Evolutionary conservation across 2,329 filamentous ascomycete genomes (phyloP), one percentile per base, ranked within the genome.

Genomic region (Claviceps paspali): DNA sequence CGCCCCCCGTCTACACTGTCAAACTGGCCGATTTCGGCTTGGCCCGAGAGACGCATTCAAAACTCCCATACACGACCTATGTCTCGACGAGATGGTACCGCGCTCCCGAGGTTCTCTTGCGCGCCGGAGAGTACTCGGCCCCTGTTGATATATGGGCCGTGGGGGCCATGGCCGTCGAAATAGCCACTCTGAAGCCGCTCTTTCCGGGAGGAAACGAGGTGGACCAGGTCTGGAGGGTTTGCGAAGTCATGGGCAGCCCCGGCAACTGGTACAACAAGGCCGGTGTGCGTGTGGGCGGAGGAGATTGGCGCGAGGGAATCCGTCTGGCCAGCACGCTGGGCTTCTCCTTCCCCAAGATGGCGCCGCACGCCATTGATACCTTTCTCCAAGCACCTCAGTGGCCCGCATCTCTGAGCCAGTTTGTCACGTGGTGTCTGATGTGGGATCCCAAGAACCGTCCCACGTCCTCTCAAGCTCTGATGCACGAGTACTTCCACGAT

Each of bases 311-410:
- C 51, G 91, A 98, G 41, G 91, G 91, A 40, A 86, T 86, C 32
- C 75, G 85, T 43, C 67, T 98, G 41, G 91, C 91, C 39, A 85
- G 91, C 48, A 96, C 96, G 67, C 73, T 98, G 45, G 91, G 91
- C 39, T 98, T 98, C 59, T 95, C 91, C 0, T 98, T 98, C 62
- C 91, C 91, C 42, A 96, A 91, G 76, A 96, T 98, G 91, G 88
- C 91, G 17, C 91, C 91, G 35, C 91, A 96, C 58, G 76, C 88
- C 14, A 85, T 98, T 74, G 88, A 96, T 49, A 92, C 85, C 5
- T 91, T 96, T 46, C 68, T 98, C 6, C 85, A 85, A 53, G 58
- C 82, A 19, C 86, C 91, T 12, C 84, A 94, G 52, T 98, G 91
- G 91, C 91, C 91, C 5, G 63, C 79, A 2, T 80, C 85, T 15